Evolutionary conservation across 2,329 filamentous ascomycete species (phyloP), one percentile per base, ranked within the genome.

Genomic region (Dendryphion nanum): DNA sequence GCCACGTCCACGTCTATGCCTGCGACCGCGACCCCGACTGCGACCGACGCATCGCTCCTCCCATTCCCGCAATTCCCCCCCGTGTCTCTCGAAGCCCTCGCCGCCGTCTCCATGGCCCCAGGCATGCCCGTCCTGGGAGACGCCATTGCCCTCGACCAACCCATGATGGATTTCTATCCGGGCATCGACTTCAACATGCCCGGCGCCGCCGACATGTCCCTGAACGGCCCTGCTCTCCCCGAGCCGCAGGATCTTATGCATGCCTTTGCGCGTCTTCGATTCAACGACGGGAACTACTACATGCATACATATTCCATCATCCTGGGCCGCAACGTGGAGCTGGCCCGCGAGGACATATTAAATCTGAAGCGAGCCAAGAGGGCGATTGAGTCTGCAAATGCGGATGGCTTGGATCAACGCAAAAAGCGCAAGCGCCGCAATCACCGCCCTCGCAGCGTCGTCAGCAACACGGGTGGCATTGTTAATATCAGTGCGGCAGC

Each of bases 301-400:
- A 85, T 90, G 81, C 87, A 82, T 35, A 88, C 84, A 1, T 83
- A 83, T 51, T 75, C 79, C 36, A 77, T 89, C 50, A 78, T 86
- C 40, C 79, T 90, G 18, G 85, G 85, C 38, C 82, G 86, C 44
- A 85, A 89, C 62, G 74, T 82, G 18, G 45, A 56, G 8, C 58
- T 61, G 13, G 59, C 61, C 18, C 61, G 57, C 39, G 73, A 77
- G 43, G 73, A 76, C 48, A 81, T 42, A 75, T 77, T 31, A 70
- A 76, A 21, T 69, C 76, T 64, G 4, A 48, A 47, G 31, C 56
- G 50, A 42, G 58, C 55, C 31, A 44, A 51, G 26, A 50, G 50
- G 30, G 43, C 51, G 8, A 59, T 59, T 41, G 50, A 64, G 18
- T 38, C 46, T 15, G 42, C 53, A 13, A 47, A 40, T 16, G 59